Conservation (phyloP, 345 rosid genomes). For the Microthlaspi erraticum region DNA sequence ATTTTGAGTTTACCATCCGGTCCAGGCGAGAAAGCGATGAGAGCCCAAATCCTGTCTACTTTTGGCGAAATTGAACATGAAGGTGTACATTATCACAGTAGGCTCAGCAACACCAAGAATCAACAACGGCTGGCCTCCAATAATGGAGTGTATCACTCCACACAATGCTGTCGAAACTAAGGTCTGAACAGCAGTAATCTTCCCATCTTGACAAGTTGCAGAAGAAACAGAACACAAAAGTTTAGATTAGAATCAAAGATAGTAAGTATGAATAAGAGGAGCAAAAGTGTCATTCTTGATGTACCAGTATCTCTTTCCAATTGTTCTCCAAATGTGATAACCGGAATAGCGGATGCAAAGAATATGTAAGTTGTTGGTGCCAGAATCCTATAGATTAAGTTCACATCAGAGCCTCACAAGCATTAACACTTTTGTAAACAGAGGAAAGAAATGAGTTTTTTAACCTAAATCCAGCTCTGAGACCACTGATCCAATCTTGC, state of each 20-base stretch:
- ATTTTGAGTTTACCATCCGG: conserved; percentile 71
- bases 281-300: neutral
- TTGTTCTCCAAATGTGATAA: conserved; percentile 92
- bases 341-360: conserved; percentile 96
- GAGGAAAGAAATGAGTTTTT: conserved; percentile 4
- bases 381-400: conserved; percentile 63
- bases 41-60: conserved; percentile 77
- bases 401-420: conserved; percentile 16
- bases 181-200: conserved; percentile 89
- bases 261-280: neutral
- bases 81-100: conserved; percentile 94
- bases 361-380: conserved; percentile 97
- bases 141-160: conserved; percentile 80
- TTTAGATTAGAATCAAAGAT: neutral
- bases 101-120: conserved; percentile 99
- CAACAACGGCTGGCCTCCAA: conserved; percentile 92
- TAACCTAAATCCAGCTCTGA: conserved; percentile 87
- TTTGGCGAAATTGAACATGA: conserved; percentile 91
- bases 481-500: conserved; percentile 90
- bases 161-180: conserved; percentile 92
- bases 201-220: conserved; percentile 63
- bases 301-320: conserved; percentile 87
- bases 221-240: conserved; percentile 26
- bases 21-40: conserved; percentile 87
- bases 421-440: conserved; percentile 2